Conservation (phyloP, 1,139 yeast genomes). For the Petasospora fabianii region DNA sequence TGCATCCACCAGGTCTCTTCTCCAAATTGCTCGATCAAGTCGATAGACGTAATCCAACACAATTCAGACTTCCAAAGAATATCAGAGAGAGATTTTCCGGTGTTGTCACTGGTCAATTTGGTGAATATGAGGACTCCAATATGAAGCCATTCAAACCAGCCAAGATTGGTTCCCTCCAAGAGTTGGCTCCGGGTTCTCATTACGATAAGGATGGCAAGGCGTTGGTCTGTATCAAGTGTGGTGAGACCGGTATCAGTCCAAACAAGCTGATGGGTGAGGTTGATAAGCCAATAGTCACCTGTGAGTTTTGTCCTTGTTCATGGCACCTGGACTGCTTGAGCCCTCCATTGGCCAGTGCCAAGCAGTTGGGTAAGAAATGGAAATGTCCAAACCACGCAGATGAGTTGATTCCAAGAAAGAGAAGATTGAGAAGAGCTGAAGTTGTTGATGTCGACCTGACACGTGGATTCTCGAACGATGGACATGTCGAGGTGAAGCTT, state of each 20-base stretch:
- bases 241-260: constrained; percentile 55
- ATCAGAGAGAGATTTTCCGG: constrained; percentile 74
- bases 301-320: constrained; percentile 82
- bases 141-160: constrained; percentile 49
- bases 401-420: constrained; percentile 36
- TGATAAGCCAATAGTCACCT: constrained; percentile 55
- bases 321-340: constrained; percentile 92
- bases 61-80: constrained; percentile 64
- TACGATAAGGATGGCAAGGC: constrained; percentile 57
- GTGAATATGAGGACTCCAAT: constrained; percentile 66
- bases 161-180: constrained; percentile 38
- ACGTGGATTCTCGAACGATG: constrained; percentile 61
- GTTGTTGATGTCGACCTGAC: constrained; percentile 53
- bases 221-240: constrained; percentile 47
- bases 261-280: constrained; percentile 26
- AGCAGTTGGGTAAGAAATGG: constrained; percentile 83
- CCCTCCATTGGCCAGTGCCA: constrained; percentile 73
- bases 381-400: constrained; percentile 88
- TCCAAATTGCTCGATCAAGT: constrained; percentile 58
- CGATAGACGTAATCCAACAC: constrained; percentile 63
- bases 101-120: constrained; percentile 62
- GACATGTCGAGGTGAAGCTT: constrained; percentile 57
- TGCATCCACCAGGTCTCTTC: constrained; percentile 41
- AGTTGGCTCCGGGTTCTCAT: constrained; percentile 55
- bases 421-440: constrained; percentile 50